Evolutionary conservation across 495 filamentous ascomycete genomes (phyloP), one percentile per base, ranked within the genome.

Genomic region (Penicillium bovifimosum): DNA sequence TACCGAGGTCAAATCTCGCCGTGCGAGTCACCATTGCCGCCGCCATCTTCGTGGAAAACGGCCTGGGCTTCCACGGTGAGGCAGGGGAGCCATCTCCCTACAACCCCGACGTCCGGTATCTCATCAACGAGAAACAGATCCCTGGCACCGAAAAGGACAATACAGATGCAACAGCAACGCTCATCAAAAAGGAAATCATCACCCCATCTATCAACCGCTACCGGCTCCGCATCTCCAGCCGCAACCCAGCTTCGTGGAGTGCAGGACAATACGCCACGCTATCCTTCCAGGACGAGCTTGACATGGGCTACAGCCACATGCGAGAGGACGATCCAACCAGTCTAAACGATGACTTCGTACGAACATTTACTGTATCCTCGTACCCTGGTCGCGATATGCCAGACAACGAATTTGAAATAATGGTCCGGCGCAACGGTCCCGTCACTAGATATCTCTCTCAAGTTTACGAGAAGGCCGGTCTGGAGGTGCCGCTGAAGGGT

Each of bases 231-330:
- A 73, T 89, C 29, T 64, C 62, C 41, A 66, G 75, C 32, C 65
- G 76, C 7, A 57, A 60, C 32, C 63, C 66, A 42, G 61, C 65
- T 31, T 58, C 56, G 8, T 90, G 86, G 80, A 76, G 59, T 32
- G 71, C 88, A 0, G 89, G 87, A 0, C 87, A 91, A 58, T 86
- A 91, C 68, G 79, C 86, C 28, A 87, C 86, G 3, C 62, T 95
- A 7, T 81, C 84, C 52, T 90, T 93, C 53, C 68, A 74, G 34
- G 64, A 75, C 3, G 80, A 88, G 55, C 68, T 92, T 3, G 78
- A 86, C 51, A 64, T 75, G 40, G 89, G 88, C 5, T 95, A 87
- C 62, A 80, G 73, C 43, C 90, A 93, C 62, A 93, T 93, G 89
- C 72, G 82, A 1, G 84, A 92, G 48, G 80, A 83, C 34, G 88